These are phyloP conservation scores for Aspergillus wentii DNA, from an alignment of 495 filamentous ascomycete genomes.

Conservation along the genomic window DNA sequence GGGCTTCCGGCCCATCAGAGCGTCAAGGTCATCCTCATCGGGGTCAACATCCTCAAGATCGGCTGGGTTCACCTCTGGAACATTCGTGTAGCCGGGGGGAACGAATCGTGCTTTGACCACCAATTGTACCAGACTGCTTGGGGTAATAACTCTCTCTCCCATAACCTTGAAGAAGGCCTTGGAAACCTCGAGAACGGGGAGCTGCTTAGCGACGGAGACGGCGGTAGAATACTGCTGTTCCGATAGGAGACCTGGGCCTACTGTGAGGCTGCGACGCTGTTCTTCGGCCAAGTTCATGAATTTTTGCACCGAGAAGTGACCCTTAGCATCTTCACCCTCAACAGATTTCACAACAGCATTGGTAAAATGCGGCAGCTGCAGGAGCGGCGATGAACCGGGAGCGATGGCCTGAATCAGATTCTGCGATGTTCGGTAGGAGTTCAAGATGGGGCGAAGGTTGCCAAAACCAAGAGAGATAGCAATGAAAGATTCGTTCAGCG, in stretches of 20 bases:
- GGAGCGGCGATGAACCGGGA: conserved; percentile 76
- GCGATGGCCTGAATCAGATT: conserved; percentile 84
- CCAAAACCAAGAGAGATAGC: conserved; percentile 84
- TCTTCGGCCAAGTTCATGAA: conserved; percentile 81
- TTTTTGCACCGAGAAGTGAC: conserved; percentile 72
- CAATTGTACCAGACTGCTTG: conserved; percentile 88
- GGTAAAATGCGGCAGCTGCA: conserved; percentile 89
- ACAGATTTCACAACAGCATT: conserved; percentile 65
- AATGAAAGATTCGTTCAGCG: conserved; percentile 78
- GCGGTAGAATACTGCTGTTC: conserved; percentile 73
- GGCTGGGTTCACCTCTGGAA: conserved; percentile 66
- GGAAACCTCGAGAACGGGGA: conserved; percentile 79
- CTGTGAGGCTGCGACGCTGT: conserved; percentile 63
- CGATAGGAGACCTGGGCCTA: conserved; percentile 64
- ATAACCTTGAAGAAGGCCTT: conserved; percentile 98
- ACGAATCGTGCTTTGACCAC: conserved; percentile 94
- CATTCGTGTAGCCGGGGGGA: conserved; percentile 69
- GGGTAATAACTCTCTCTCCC: conserved; percentile 87
- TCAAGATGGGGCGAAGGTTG: conserved; percentile 73
- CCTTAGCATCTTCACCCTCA: conserved; percentile 66
- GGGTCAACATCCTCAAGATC: conserved; percentile 91
- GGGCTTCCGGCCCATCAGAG: conserved; percentile 72
- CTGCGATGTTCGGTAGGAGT: conserved; percentile 78
- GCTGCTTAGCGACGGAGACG: conserved; percentile 68
- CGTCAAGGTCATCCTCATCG: conserved; percentile 87